Base-by-base conservation (phyloP, 495 filamentous ascomycete species). In the Penicillium paxilli region DNA sequence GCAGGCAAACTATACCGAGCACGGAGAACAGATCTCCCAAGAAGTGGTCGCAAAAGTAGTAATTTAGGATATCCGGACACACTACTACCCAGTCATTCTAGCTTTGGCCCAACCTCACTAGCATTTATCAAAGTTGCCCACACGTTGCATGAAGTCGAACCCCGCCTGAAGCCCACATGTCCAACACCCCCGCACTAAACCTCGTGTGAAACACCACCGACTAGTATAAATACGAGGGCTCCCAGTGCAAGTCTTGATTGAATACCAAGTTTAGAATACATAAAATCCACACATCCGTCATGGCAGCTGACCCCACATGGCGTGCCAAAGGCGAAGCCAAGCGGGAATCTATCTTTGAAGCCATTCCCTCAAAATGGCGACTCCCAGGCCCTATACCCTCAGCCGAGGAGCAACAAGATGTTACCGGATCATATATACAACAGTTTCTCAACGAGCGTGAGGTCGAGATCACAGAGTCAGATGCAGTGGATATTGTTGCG, bases 381-480 rank as follows among this genome's bases (percentile, higher is more conserved):
- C 56, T 88, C 5, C 35, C 72, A 9, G 62, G 62, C 11, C 67
- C 68, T 2, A 62, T 84, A 1, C 83, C 83, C 5, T 61, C 79
- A 4, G 52, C 72, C 1, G 63, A 68, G 21, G 76, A 86, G 53
- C 76, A 81, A 49, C 73, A 72, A 40, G 85, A 88, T 68, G 79
- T 88, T n/a, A 87, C 85, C 0, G 83, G 80, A 3, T 23, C 55
- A 26, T 86, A 82, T 59, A 80, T 87, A 16, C 74, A 80, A 19
- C 76, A 84, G 44, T 86, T 74, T 52, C 71, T 89, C 0, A 76
- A 70, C 4, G 47, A 69, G 8, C 57, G 72, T 19, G 85, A 89
- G 52, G 71, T 86, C 20, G 74, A 79, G 32, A 84, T 84, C 33
- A 84, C 81, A 5, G 78, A 79, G 56, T 76, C 71, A 4, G 78